Base-by-base conservation (phyloP, 1,284 basidiomycete species). In the Xerocomus amazonicus region DNA sequence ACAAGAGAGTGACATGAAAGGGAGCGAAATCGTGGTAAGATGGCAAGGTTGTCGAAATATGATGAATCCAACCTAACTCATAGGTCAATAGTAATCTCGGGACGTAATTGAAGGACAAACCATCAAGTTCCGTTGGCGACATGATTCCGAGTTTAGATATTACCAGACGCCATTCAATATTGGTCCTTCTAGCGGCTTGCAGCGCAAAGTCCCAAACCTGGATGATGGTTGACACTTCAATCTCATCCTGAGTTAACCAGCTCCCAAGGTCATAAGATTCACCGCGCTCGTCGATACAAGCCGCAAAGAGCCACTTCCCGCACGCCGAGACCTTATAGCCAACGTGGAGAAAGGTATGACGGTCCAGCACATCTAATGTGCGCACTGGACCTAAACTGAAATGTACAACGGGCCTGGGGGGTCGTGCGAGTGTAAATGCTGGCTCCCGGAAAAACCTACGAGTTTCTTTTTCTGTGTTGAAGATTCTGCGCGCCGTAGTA, bases 81-180 rank as follows among this genome's bases (percentile, higher is more conserved):
- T n/a, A 9, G 36, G 37, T 57, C 34, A 63, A 26, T 9, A 9
- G 29, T 31, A 34, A 45, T 35, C 23, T 31, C 28, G 37, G 3
- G 29, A 40, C 19, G 29, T 6, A 0, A 17, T 43, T 43, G 47
- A 33, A 48, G 40, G 34, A 71, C 81, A 60, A 59, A 90, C 89
- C 84, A 57, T 81, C 73, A n/a, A 88, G 64, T 59, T 92, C 90
- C 6, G 61, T 60, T 37, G 72, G 66, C 0, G 66, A 63, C 70
- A 91, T 79, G 12, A 68, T 52, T 1, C 87, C 90, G 6, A 86
- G 63, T 59, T 82, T 85, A 14, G 83, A 71, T 52, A 92, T 70
- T 4, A 87, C 80, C 16, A 92, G 69, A 47, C 84, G 75, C 90
- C 90, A 93, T 60, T 92, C 88, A 13, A 90, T 71, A 60, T 81